Percentiles rank a stretch among this genome's conserved stretches.
phyloP scores from a whole-genome alignment of 2,329 filamentous ascomycete species.

The Phaeosphaeria sp. region DNA sequence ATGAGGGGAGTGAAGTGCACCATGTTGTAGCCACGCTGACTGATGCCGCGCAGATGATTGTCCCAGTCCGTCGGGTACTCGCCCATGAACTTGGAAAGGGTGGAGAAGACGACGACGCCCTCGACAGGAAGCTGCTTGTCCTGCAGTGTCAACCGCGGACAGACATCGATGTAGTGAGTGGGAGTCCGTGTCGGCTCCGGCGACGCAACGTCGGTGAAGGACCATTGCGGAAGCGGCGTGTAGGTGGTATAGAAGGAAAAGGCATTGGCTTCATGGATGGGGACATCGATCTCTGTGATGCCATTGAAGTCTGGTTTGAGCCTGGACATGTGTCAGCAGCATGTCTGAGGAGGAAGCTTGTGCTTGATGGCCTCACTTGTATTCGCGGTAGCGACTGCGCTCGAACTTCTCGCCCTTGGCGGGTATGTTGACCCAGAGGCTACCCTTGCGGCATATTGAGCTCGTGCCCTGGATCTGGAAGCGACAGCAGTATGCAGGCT shows the following conservation, averaged over 20 bases:
- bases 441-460: constrained; percentile 93
- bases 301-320: constrained; percentile 92
- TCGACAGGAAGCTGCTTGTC: constrained; percentile 79
- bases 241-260: constrained; percentile 97
- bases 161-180: constrained; percentile 92
- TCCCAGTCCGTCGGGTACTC: constrained; percentile 90
- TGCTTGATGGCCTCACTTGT: constrained; percentile 69
- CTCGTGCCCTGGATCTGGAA: constrained; percentile 95
- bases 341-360: background rate
- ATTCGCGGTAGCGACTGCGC: constrained; percentile 82
- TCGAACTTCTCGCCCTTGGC: constrained; percentile 76
- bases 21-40: constrained; percentile 96
- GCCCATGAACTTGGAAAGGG: constrained; percentile 98
- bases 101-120: constrained; percentile 88
- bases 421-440: constrained; percentile 95
- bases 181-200: constrained; percentile 71
- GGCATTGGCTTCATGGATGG: constrained; percentile 81
- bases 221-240: constrained; percentile 81
- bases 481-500: constrained; percentile 77
- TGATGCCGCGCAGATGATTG: constrained; percentile 85
- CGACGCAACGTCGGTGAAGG: constrained; percentile 61
- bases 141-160: constrained; percentile 78
- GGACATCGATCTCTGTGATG: constrained; percentile 87
- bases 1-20: constrained; percentile 97
- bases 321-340: constrained; percentile 55